Percentiles rank a stretch among this genome's conserved stretches.
Conservation (phyloP, 306 rosid species). For the Parietaria judaica region DNA sequence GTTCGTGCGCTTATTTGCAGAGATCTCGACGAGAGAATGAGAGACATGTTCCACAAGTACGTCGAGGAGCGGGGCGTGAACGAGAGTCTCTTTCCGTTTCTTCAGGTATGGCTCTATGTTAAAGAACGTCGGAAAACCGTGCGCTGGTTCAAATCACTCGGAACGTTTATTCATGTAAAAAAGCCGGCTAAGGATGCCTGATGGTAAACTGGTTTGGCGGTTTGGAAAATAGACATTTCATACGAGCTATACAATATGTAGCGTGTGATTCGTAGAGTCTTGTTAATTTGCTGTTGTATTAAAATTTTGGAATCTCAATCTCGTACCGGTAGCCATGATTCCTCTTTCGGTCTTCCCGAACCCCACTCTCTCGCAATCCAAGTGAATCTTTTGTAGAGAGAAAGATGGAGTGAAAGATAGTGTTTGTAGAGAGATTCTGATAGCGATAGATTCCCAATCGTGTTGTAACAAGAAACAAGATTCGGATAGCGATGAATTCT, state of each 20-base stretch:
- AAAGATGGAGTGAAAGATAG: too few species aligned
- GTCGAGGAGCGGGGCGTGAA: constrained; percentile 83
- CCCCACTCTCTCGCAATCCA: too few species aligned
- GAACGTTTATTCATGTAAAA: constrained; percentile 49
- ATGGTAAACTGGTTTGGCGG: constrained; percentile 1
- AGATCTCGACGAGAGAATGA: constrained; percentile 64
- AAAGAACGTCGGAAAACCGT: constrained; percentile 74
- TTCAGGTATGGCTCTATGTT: constrained; percentile 92
- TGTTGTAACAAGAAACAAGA: too few species aligned
- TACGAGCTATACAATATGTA: background rate
- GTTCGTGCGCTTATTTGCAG: constrained; percentile 15
- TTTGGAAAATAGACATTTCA: constrained; percentile 1
- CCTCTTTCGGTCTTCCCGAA: too few species aligned
- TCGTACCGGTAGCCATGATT: too few species aligned
- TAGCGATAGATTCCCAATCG: too few species aligned
- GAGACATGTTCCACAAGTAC: constrained; percentile 73
- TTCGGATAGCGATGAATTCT: too few species aligned
- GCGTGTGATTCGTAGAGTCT: background rate
- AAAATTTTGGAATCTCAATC: too few species aligned
- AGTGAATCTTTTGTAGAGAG: too few species aligned
- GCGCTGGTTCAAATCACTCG: constrained; percentile 81
- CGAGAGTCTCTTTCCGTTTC: constrained; percentile 76
- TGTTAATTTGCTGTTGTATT: too few species aligned
- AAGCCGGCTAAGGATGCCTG: constrained; percentile 35
- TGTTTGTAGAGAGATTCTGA: too few species aligned